Base-by-base conservation (phyloP, 108 stramenopile species). In the Nitzschia sp. region DNA sequence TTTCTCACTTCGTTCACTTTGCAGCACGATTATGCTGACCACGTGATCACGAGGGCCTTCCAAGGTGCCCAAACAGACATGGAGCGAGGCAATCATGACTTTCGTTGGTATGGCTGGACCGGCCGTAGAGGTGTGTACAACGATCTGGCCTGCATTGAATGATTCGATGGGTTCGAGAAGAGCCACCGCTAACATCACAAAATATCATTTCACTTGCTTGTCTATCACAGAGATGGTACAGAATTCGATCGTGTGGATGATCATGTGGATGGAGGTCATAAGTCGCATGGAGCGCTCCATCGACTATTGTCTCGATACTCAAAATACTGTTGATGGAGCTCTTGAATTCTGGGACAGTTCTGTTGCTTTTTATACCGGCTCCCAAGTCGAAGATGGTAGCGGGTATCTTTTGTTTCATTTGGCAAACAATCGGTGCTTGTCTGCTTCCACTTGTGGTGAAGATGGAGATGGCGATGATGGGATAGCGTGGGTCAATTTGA, bases 331-430 rank as follows among this genome's bases (percentile, higher is more conserved):
- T 44, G 75, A 78, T 45, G 72, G 69, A 21, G 53, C 71, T 21
- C 75, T 89, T 27, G 76, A 80, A 60, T 78, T 80, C 23, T 85
- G 81, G 85, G 89, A 90, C 61, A 77, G 81, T 60, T 81, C 82
- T 30, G 86, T 87, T 1, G 76, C 76, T 38, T 85, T 85, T 62
- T 90, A 80, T 60, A 74, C 84, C 33, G 89, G 89, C 29, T 78
- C 76, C 31, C 63, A 75, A 56, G 73, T 65, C 26, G 56, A 66
- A 46, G 70, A 78, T 29, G 73, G 58, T 4, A 30, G 29, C 26
- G 85, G 85, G 23, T 35, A 75, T 15, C 33, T 84, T 28, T 19
- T 83, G 4, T 65, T 80, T 53, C 54, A 66, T 21, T 70, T 82
- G 29, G 80, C 79, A 26, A 77, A 86, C 58, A 79, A 77, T 56